Conservation (phyloP, 768 basidiomycete species). For the Amanita exitialis region DNA sequence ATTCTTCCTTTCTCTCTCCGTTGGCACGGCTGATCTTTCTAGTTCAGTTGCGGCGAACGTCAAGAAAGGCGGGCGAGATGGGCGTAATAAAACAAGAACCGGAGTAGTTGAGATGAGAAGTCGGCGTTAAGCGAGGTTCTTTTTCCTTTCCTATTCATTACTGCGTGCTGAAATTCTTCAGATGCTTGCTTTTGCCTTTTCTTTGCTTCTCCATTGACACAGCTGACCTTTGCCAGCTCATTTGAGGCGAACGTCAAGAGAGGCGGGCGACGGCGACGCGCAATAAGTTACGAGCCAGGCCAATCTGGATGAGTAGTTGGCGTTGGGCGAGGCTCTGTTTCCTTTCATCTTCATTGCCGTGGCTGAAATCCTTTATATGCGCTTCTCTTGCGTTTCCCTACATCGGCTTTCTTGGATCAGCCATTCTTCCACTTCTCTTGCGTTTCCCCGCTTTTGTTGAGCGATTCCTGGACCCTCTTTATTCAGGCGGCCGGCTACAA, state of each 20-base stretch:
- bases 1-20: too few relatives aligned
- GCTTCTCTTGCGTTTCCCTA: background rate
- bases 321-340: too few relatives aligned
- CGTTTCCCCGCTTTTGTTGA: too few relatives aligned
- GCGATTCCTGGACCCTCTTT: background rate
- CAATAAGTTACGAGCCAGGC: too few relatives aligned
- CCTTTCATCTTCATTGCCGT: too few relatives aligned
- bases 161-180: too few relatives aligned
- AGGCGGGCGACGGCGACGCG: background rate
- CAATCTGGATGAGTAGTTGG: too few relatives aligned
- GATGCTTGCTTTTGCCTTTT: background rate
- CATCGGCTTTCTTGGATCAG: background rate
- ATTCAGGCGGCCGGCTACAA: background rate
- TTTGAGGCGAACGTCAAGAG: background rate
- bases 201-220: too few relatives aligned
- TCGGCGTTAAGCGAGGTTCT: background rate
- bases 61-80: background rate
- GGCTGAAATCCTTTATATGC: background rate
- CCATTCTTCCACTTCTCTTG: background rate
- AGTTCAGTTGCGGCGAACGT: too few relatives aligned
- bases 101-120: background rate
- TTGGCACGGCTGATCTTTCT: too few relatives aligned
- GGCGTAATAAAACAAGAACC: background rate
- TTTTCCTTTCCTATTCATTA: background rate
- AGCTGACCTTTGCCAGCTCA: too few relatives aligned